phyloP scores from a whole-genome alignment of 176 grass and related monocot species.

The Pharus latifolius region DNA sequence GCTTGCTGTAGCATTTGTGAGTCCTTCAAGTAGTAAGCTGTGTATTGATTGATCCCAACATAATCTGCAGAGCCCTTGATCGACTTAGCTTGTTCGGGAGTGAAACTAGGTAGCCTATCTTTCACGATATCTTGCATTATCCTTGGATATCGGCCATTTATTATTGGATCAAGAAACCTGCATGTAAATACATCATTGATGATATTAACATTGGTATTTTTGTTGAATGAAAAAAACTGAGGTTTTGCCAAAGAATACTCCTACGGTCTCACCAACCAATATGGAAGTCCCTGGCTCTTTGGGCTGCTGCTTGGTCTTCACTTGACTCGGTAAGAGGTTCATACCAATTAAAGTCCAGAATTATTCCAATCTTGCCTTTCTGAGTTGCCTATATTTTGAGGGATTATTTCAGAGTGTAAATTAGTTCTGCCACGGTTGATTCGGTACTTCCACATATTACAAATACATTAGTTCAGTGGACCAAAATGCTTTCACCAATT shows the following conservation, averaged over 20 bases:
- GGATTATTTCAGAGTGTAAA: too few relatives aligned
- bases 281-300: constrained; percentile 86
- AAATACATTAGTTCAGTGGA: background rate
- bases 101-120: constrained; percentile 66
- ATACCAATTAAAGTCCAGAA: constrained; percentile 67
- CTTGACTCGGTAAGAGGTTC: constrained; percentile 56
- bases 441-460: background rate
- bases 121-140: constrained; percentile 60
- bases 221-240: background rate
- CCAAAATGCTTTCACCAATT: background rate
- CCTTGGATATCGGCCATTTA: constrained; percentile 61
- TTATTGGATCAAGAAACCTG: constrained; percentile 81
- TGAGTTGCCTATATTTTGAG: constrained; percentile 38
- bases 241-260: background rate
- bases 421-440: too few relatives aligned
- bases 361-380: constrained; percentile 70
- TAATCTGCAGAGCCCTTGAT: constrained; percentile 86
- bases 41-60: constrained; percentile 93
- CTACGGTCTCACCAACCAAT: constrained; percentile 67
- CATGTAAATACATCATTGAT: background rate
- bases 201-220: background rate
- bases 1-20: constrained; percentile 18
- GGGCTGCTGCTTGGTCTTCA: constrained; percentile 54
- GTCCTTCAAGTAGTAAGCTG: constrained; percentile 51
- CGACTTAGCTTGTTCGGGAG: constrained; percentile 65